Base-by-base conservation (phyloP, 495 filamentous ascomycete species). In the Saxophila tyrrhenica region DNA sequence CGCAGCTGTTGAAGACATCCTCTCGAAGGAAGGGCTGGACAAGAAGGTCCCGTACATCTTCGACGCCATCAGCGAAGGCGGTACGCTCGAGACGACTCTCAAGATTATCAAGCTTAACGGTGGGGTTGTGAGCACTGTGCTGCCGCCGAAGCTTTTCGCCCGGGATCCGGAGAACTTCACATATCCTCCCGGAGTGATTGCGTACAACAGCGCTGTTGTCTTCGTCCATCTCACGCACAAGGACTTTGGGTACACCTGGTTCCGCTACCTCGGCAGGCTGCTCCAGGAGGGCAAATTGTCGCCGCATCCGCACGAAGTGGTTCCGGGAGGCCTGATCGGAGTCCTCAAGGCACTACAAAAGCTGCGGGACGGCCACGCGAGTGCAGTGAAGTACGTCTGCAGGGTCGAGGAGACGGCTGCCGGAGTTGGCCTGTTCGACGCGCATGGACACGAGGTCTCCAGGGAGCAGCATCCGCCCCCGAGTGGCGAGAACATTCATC, bases 271-370 rank as follows among this genome's bases (percentile, higher is more conserved):
- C 7, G 70, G 69, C 15, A 65, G 72, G 23, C 77, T 71, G 0
- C 50, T 86, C 54, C 67, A 64, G 20, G 72, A 81, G 57, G 81
- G 78, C 0, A 80, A 77, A 76, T 85, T 87, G 55, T 70, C 67
- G 22, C 67, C 67, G 2, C 84, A 89, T 65, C 77, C 81, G 22
- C 67, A 72, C 25, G 75, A 82, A 67, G 77, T 89, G 35, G 65
- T 81, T 8, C 70, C 73, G 0, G 75, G 78, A 11, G 85, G 83
- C 0, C 56, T 89, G 52, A 70, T 60, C 9, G 81, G 81, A 0
- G 58, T 87, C 11, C 17, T n/a, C 3, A 25, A 2, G 5, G 56
- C 56, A 39, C 24, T 57, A 35, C 10, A 45, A 39, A 44, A 21
- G 25, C 25, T 57, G 25, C 42, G 29, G 35, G 49, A 55, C 29